Base-by-base conservation (phyloP, 2,329 filamentous ascomycete genomes). In the Alternaria ventricosa region DNA sequence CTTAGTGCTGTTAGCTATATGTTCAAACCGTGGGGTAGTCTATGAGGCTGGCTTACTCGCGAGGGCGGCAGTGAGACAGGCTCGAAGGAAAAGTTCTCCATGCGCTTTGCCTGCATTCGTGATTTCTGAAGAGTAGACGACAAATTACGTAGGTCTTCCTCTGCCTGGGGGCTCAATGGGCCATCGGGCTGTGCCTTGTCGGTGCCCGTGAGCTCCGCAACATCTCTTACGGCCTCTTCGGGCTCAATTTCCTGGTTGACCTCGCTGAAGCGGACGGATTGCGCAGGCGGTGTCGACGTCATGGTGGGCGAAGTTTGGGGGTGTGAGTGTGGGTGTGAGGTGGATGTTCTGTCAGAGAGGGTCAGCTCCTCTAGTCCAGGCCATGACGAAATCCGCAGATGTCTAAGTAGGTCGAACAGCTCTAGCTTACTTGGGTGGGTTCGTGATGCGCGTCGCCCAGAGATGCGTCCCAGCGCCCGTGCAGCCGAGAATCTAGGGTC, bases 1-100 rank as follows among this genome's bases (percentile, higher is more conserved):
- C 82, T 84, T 67, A 53, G 53, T 33, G 65, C 61, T 75, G 63
- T 77, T 69, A 76, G 77, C 70, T 60, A 36, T 50, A 41, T 58
- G 56, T 45, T 47, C 49, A 62, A 46, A 47, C 41, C 30, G 55
- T 58, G 44, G 36, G 45, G 23, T 23, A 51, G 46, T 23, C 9
- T 13, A 25, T 18, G 41, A 45, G 22, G 67, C 20, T 55, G 70
- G 87, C 91, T 81, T 89, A 95, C 93, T 82, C 92, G 88, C 49
- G 93, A 95, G 30, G 88, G 86, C 41, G 96, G 95, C 56, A 98
- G 85, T 36, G 96, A 98, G 67, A 97, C 90, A 33, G 95, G 91
- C 78, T 97, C 94, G 75, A 94, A 98, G 46, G 91, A 90, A 81
- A 93, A 97, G 77, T 94, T 92, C 77, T 91, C 92, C 84, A 97